Percentiles rank a stretch among this genome's conserved stretches.
phyloP scores from a whole-genome alignment of 2,329 filamentous ascomycete genomes.

The Periconia digitata region DNA sequence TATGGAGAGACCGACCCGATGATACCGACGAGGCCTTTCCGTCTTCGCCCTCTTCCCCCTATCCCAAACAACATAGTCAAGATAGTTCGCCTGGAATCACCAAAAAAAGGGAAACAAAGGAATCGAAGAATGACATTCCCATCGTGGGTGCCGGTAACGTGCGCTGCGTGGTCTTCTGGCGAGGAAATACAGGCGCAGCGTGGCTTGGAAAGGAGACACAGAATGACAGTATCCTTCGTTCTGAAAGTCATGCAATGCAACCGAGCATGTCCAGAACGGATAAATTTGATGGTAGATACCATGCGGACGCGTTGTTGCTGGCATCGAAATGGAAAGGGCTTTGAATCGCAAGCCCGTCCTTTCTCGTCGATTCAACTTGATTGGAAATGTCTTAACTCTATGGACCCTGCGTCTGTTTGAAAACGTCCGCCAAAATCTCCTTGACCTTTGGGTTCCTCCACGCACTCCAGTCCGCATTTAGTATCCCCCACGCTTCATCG shows the following conservation, averaged over 20 bases:
- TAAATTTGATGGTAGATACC: too few species aligned
- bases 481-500: slow-evolving; percentile 55
- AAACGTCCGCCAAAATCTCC: slow-evolving; percentile 42
- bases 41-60: neutral
- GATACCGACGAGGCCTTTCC: neutral
- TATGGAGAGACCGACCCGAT: slow-evolving; percentile 68
- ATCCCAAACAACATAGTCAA: neutral
- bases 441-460: slow-evolving; percentile 42
- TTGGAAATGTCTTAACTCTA: too few species aligned
- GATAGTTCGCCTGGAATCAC: neutral
- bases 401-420: slow-evolving; percentile 47
- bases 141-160: slow-evolving; percentile 46
- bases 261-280: too few species aligned
- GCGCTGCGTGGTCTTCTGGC: slow-evolving; percentile 48
- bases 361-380: too few species aligned
- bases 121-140: slow-evolving; percentile 17
- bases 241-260: too few species aligned
- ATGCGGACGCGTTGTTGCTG: too few species aligned
- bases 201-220: slow-evolving; percentile 28
- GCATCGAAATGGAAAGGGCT: too few species aligned
- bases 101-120: neutral
- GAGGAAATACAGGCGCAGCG: slow-evolving; percentile 25
- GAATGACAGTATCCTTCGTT: too few species aligned
- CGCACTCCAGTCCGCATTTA: slow-evolving; percentile 46
- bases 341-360: too few species aligned